These are phyloP conservation scores for Penicillium sp. DNA, from an alignment of 2,329 filamentous ascomycete genomes.

Conservation along the genomic window DNA sequence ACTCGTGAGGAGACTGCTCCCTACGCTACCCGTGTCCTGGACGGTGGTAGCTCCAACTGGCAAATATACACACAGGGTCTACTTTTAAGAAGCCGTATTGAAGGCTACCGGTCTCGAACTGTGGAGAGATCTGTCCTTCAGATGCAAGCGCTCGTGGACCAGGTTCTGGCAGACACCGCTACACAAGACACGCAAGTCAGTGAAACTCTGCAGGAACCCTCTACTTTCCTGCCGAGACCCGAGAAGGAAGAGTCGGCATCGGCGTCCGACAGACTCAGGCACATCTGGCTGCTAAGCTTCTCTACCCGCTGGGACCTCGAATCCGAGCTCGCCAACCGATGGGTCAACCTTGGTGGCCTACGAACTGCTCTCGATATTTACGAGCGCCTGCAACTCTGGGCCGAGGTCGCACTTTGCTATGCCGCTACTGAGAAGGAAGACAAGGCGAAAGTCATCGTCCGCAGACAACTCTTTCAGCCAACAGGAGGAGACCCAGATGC, in stretches of 20 bases:
- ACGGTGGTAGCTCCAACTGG: slow-evolving; percentile 93
- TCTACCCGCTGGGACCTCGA: slow-evolving; percentile 94
- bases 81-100: slow-evolving; percentile 85
- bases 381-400: slow-evolving; percentile 89
- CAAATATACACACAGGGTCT: slow-evolving; percentile 96
- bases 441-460: slow-evolving; percentile 77
- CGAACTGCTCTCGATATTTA: slow-evolving; percentile 94
- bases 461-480: slow-evolving; percentile 77
- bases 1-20: slow-evolving; percentile 94
- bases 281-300: slow-evolving; percentile 81
- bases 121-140: slow-evolving; percentile 89
- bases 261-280: slow-evolving; percentile 75
- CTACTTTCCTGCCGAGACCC: slow-evolving; percentile 79
- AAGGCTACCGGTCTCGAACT: slow-evolving; percentile 84
- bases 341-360: slow-evolving; percentile 85
- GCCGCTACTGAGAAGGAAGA: slow-evolving; percentile 80
- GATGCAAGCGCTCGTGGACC: slow-evolving; percentile 92
- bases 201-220: slow-evolving; percentile 56
- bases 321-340: slow-evolving; percentile 88
- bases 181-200: slow-evolving; percentile 44
- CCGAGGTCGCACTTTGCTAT: slow-evolving; percentile 89
- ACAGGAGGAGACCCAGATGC: slow-evolving; percentile 55
- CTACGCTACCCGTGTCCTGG: slow-evolving; percentile 84
- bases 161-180: slow-evolving; percentile 85
- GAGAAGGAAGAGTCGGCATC: slow-evolving; percentile 76